A percentile compares a stretch with the other conserved stretches of the same genome.
Conservation (phyloP, 2,329 filamentous ascomycete genomes). For the Onygenales sp. region DNA sequence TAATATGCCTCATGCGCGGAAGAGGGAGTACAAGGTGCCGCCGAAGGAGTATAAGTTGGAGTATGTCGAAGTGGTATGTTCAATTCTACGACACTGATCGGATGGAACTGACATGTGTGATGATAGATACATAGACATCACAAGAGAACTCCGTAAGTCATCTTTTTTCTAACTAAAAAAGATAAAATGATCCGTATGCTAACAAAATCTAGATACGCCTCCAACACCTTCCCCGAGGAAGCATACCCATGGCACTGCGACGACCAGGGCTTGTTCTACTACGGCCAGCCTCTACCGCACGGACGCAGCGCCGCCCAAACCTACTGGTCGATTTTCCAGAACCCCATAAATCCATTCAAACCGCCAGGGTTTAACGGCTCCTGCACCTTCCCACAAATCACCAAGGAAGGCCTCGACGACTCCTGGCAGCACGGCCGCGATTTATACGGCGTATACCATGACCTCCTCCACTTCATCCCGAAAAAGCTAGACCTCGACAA, state of each 20-base stretch:
- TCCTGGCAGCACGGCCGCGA: constrained; percentile 69
- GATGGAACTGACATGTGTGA: constrained; percentile 1
- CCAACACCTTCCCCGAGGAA: constrained; percentile 68
- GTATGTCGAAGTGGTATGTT: constrained; percentile 65
- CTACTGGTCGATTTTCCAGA: constrained; percentile 58
- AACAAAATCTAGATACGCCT: constrained; percentile 43
- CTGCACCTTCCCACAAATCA: constrained; percentile 77
- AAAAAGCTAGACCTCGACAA: constrained; percentile 32
- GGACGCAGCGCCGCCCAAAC: constrained; percentile 41
- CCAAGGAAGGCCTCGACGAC: constrained; percentile 60
- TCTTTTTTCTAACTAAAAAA: not conserved
- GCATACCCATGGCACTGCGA: constrained; percentile 63
- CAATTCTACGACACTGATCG: constrained; percentile 1
- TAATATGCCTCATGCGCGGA: constrained; percentile 78
- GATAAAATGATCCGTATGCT: not conserved
- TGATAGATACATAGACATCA: constrained; percentile 67
- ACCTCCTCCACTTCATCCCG: constrained; percentile 59
- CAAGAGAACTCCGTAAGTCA: constrained; percentile 57
- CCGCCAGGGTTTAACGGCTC: constrained; percentile 60
- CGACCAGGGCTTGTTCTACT: constrained; percentile 61
- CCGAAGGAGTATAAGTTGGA: constrained; percentile 51
- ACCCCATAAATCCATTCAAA: constrained; percentile 56
- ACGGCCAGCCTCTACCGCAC: constrained; percentile 44
- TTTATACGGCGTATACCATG: constrained; percentile 65
- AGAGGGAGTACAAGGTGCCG: constrained; percentile 51